Evolutionary conservation across 768 basidiomycete species (phyloP).

Genomic region (Inosperma sp.): DNA sequence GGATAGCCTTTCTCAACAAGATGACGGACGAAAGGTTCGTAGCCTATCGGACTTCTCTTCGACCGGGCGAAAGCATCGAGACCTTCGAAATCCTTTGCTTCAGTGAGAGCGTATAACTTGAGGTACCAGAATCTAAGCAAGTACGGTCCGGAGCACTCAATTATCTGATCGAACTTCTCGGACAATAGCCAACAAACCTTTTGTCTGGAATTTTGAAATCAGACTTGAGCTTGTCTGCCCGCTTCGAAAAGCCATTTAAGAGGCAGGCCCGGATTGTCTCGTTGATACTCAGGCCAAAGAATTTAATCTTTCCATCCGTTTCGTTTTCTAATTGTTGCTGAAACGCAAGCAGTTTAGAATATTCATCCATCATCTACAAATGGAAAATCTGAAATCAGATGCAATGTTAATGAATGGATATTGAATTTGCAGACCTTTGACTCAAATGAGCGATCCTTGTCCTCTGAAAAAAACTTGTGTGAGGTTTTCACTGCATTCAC

Average conservation of each 20-base stretch:
- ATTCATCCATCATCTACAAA: slow-evolving; percentile 87
- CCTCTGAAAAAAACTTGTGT: slow-evolving; percentile 91
- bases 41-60: slow-evolving; percentile 91
- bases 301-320: slow-evolving; percentile 65
- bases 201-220: slow-evolving; percentile 97
- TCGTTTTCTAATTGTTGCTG: slow-evolving; percentile 92
- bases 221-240: slow-evolving; percentile 80
- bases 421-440: slow-evolving; percentile 58
- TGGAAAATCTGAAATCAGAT: background rate
- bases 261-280: slow-evolving; percentile 81
- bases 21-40: slow-evolving; percentile 83
- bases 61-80: slow-evolving; percentile 83
- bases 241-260: slow-evolving; percentile 74
- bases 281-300: slow-evolving; percentile 82
- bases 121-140: slow-evolving; percentile 82
- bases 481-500: slow-evolving; percentile 73
- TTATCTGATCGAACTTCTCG: background rate
- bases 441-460: slow-evolving; percentile 88
- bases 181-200: slow-evolving; percentile 47
- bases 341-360: slow-evolving; percentile 60
- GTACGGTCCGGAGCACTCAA: background rate
- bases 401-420: background rate
- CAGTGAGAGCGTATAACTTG: slow-evolving; percentile 79
- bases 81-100: slow-evolving; percentile 78
- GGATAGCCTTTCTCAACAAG: slow-evolving; percentile 68